These are phyloP conservation scores for Saccharum officinarum DNA, from an alignment of 176 grass and related monocot species.

Conservation along the genomic window DNA sequence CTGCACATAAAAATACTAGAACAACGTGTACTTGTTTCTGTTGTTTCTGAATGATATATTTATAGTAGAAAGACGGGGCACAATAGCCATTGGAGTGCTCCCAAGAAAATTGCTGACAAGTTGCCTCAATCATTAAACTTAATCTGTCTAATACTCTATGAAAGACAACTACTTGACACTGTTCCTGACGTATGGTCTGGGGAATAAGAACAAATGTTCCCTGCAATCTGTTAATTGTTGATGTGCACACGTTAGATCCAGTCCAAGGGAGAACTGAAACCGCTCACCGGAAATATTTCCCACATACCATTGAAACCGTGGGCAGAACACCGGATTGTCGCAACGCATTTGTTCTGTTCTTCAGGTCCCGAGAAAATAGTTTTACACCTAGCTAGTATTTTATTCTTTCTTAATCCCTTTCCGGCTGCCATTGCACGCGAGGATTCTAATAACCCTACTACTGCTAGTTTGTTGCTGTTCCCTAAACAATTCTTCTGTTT, in stretches of 20 bases:
- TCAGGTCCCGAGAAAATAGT: constrained; percentile 29
- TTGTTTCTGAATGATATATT: neutral
- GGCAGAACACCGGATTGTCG: constrained; percentile 53
- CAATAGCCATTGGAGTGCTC: constrained; percentile 17
- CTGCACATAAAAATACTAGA: constrained; percentile 5
- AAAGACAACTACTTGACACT: constrained; percentile 32
- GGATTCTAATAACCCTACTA: constrained; percentile 8
- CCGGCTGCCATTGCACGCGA: neutral
- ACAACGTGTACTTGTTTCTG: constrained; percentile 16
- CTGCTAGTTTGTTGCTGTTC: neutral
- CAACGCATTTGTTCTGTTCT: constrained; percentile 26
- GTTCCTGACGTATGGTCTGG: constrained; percentile 31
- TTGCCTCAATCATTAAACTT: constrained; percentile 24
- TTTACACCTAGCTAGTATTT: neutral
- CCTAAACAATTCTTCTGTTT: neutral
- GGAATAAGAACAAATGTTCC: constrained; percentile 50
- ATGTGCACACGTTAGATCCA: constrained; percentile 33
- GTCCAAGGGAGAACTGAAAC: constrained; percentile 37
- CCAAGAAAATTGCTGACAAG: constrained; percentile 33
- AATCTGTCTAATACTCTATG: constrained; percentile 8
- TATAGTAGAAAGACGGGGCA: neutral
- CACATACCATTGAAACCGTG: constrained; percentile 49
- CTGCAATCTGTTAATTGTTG: constrained; percentile 34
- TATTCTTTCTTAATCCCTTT: neutral
- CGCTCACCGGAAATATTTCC: constrained; percentile 20